Evolutionary conservation across 2,329 filamentous ascomycete genomes (phyloP).

Genomic region (Fusarium mangiferae): DNA sequence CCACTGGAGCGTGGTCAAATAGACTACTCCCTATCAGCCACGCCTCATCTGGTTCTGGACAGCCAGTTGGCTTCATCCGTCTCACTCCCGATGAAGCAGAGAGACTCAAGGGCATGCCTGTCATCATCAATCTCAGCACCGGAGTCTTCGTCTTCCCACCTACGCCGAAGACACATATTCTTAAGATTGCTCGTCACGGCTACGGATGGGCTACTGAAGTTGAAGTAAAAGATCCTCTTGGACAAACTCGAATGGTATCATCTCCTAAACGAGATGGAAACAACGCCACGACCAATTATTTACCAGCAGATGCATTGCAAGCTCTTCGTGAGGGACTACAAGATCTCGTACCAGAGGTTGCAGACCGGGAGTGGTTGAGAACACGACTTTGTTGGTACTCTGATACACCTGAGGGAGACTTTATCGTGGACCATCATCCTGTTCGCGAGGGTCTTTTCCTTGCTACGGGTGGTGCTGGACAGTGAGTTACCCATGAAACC

Average conservation of each 20-base stretch:
- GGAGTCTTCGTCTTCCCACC: slow-evolving; percentile 68
- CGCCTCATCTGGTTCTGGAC: slow-evolving; percentile 71
- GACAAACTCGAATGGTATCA: slow-evolving; percentile 39
- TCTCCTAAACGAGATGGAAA: slow-evolving; percentile 49
- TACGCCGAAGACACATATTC: slow-evolving; percentile 55
- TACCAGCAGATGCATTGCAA: slow-evolving; percentile 62
- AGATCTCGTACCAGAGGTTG: slow-evolving; percentile 65
- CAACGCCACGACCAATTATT: slow-evolving; percentile 54
- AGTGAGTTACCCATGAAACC: slow-evolving; percentile 11
- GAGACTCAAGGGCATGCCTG: slow-evolving; percentile 64
- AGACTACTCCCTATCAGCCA: slow-evolving; percentile 66
- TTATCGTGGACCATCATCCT: slow-evolving; percentile 68
- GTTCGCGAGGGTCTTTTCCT: slow-evolving; percentile 57
- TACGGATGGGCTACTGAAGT: slow-evolving; percentile 61
- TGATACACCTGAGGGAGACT: slow-evolving; percentile 72
- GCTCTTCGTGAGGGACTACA: slow-evolving; percentile 62
- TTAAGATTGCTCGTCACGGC: slow-evolving; percentile 71
- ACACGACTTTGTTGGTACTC: slow-evolving; percentile 72
- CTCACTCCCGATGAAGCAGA: slow-evolving; percentile 68
- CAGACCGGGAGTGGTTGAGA: slow-evolving; percentile 60
- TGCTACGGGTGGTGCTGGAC: slow-evolving; percentile 53
- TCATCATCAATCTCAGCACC: slow-evolving; percentile 64
- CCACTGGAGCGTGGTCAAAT: slow-evolving; percentile 75
- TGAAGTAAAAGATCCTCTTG: slow-evolving; percentile 22
- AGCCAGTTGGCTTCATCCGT: slow-evolving; percentile 72